Conservation (phyloP, 225 moss, liverwort and hornwort species). For the Polytrichum formosum region DNA sequence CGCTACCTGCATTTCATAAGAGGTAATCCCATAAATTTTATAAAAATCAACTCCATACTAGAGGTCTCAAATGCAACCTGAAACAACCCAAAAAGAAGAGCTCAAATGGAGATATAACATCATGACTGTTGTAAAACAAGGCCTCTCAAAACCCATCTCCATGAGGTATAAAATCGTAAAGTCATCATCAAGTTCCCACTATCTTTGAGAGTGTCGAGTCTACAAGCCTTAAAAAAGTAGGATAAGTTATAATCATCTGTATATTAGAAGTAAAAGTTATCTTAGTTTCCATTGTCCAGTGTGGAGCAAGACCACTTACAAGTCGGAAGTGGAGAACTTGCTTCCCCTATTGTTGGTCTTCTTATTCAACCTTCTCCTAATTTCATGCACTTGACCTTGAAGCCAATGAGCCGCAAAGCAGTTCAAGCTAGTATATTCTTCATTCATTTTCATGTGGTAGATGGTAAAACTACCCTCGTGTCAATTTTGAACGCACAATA, state of each 20-base stretch:
- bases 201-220: too few species aligned
- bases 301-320: background rate
- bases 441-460: background rate
- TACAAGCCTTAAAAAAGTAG: too few species aligned
- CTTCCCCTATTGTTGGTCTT: background rate
- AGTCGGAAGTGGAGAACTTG: background rate
- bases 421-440: background rate
- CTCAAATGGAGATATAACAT: too few species aligned
- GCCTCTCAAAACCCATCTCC: too few species aligned
- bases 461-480: constrained; percentile 1
- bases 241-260: too few species aligned
- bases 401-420: background rate
- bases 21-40: background rate
- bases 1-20: constrained; percentile 30
- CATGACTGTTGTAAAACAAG: too few species aligned
- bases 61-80: too few species aligned
- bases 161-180: too few species aligned
- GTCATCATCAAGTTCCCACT: too few species aligned
- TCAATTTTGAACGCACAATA: background rate
- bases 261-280: too few species aligned
- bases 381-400: background rate
- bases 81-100: too few species aligned
- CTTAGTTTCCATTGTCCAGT: background rate
- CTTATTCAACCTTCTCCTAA: background rate
- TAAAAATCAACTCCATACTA: too few species aligned